These are phyloP conservation scores for Cercospora sp. DNA, from an alignment of 2,329 filamentous ascomycete species.

Conservation along the genomic window DNA sequence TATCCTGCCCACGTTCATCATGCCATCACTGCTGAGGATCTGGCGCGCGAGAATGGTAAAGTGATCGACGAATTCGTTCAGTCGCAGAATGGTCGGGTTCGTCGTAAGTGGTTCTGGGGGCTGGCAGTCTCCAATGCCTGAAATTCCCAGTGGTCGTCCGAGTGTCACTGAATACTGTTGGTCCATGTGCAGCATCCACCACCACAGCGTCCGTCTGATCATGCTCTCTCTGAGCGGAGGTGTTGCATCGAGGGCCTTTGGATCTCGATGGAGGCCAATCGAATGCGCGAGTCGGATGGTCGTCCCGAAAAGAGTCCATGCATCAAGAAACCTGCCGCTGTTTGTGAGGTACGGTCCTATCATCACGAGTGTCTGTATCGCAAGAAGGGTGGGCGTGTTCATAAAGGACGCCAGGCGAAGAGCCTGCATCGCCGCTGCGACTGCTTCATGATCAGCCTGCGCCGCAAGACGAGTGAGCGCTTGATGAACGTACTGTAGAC, in stretches of 20 bases:
- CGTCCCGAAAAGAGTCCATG: conserved; percentile 53
- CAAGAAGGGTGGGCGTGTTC: conserved; percentile 50
- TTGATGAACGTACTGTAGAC: conserved; percentile 47
- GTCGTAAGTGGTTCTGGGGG: conserved; percentile 49
- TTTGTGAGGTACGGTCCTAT: conserved; percentile 53
- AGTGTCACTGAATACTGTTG: conserved; percentile 54
- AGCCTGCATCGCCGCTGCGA: conserved; percentile 54
- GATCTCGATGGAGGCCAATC: conserved; percentile 53
- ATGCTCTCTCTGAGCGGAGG: conserved; percentile 46
- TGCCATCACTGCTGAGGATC: conserved; percentile 47
- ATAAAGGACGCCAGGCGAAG: conserved; percentile 52
- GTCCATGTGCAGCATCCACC: conserved; percentile 57
- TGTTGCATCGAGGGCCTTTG: conserved; percentile 48
- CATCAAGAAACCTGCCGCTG: conserved; percentile 52
- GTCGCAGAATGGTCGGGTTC: conserved; percentile 47
- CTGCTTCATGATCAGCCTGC: conserved; percentile 34
- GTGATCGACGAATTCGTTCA: conserved; percentile 50
- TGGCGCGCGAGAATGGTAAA: conserved; percentile 53
- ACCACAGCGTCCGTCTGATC: conserved; percentile 51
- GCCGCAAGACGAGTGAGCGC: neutral
- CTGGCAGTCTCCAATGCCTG: conserved; percentile 52
- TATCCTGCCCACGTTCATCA: conserved; percentile 47
- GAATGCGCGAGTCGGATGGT: conserved; percentile 53
- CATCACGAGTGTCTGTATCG: conserved; percentile 51
- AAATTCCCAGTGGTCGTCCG: conserved; percentile 52